Evolutionary conservation across 805 yeast species (phyloP).

Genomic region (Saccharomycopsis fodiens): DNA sequence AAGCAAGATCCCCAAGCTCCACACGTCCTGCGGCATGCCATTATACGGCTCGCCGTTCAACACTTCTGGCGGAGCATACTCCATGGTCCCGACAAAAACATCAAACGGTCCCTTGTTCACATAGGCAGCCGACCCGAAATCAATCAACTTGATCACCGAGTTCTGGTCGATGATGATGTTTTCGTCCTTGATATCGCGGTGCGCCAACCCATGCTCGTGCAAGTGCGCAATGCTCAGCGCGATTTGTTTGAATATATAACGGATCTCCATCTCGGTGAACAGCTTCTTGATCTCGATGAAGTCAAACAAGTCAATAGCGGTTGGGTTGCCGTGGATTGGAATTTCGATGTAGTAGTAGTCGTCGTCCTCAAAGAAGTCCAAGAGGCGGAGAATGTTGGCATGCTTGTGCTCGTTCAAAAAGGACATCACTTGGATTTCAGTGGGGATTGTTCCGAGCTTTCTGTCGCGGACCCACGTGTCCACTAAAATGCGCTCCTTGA

Average conservation of each 20-base stretch:
- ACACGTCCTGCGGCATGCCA: constrained; percentile 92
- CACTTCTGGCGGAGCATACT: constrained; percentile 97
- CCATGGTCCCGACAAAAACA: constrained; percentile 95
- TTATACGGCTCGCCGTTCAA: constrained; percentile 80
- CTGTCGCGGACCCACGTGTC: constrained; percentile 98
- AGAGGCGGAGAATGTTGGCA: constrained; percentile 74
- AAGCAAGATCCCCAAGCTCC: constrained; percentile 91
- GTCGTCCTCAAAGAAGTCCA: constrained; percentile 91
- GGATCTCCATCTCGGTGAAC: constrained; percentile 75
- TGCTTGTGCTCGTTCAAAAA: constrained; percentile 72
- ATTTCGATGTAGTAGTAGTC: constrained; percentile 86
- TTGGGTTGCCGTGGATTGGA: constrained; percentile 81
- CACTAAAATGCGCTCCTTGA: constrained; percentile 85
- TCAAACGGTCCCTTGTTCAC: constrained; percentile 89
- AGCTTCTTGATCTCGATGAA: constrained; percentile 77
- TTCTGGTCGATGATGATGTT: constrained; percentile 80
- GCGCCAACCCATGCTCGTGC: constrained; percentile 82
- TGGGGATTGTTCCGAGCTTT: constrained; percentile 84
- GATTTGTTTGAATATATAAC: constrained; percentile 69
- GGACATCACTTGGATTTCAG: constrained; percentile 92
- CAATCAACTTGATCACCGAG: constrained; percentile 79
- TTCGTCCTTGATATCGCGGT: constrained; percentile 93
- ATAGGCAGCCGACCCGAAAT: constrained; percentile 93
- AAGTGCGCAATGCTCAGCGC: constrained; percentile 73
- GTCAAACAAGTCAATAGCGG: constrained; percentile 90